phyloP scores from a whole-genome alignment of 768 basidiomycete species.

The Naganishia friedmannii region DNA sequence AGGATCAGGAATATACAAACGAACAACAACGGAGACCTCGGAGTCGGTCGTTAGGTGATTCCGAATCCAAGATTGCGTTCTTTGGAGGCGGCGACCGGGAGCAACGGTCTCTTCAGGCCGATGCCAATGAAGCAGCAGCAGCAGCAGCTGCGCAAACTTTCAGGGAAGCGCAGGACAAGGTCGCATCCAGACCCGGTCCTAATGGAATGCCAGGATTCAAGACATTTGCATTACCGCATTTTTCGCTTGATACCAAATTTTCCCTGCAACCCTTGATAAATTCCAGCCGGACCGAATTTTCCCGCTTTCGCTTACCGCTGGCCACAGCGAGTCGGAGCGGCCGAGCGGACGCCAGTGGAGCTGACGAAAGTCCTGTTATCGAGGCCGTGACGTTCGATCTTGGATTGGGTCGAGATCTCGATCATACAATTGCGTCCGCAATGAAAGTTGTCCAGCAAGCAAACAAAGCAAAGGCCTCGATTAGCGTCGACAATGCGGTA shows the following conservation, averaged over 20 bases:
- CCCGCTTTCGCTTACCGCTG: not conserved
- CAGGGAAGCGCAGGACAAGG: slow-evolving; percentile 12
- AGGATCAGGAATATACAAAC: slow-evolving; percentile 20
- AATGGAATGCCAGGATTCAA: slow-evolving; percentile 17
- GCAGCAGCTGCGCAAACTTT: slow-evolving; percentile 9
- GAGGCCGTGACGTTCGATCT: slow-evolving; percentile 42
- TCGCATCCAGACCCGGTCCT: slow-evolving; percentile 1
- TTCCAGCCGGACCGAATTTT: not conserved
- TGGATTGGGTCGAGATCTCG: slow-evolving; percentile 50
- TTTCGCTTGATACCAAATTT: slow-evolving; percentile 46
- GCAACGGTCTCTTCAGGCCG: not conserved
- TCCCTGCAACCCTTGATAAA: slow-evolving; percentile 35
- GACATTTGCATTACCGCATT: slow-evolving; percentile 40
- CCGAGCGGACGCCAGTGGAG: slow-evolving; percentile 20
- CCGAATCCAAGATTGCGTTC: slow-evolving; percentile 4
- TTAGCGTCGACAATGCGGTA: not conserved
- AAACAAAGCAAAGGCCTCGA: slow-evolving; percentile 11
- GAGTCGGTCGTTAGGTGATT: slow-evolving; percentile 20
- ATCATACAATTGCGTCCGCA: slow-evolving; percentile 46
- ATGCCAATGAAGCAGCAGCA: slow-evolving; percentile 8
- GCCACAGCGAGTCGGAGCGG: not conserved
- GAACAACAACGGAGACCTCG: slow-evolving; percentile 1
- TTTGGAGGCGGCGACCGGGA: slow-evolving; percentile 6
- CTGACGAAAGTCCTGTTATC: slow-evolving; percentile 8
- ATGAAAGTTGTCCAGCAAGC: slow-evolving; percentile 32